Conservation (phyloP, 2,329 filamentous ascomycete genomes). For the Fusarium buharicum region DNA sequence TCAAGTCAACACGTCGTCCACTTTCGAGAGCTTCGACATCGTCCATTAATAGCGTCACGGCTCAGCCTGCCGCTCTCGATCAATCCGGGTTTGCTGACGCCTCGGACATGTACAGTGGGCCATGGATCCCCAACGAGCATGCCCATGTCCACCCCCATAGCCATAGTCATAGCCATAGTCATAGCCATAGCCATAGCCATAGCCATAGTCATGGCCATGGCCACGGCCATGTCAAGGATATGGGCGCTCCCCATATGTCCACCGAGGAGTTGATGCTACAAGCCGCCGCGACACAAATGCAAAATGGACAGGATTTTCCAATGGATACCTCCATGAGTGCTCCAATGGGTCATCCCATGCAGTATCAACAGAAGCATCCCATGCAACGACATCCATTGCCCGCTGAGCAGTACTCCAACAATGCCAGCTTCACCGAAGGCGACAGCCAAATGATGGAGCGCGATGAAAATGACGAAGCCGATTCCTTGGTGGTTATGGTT, state of each 20-base stretch:
- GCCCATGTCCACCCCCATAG: constrained; percentile 36
- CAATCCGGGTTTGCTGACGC: constrained; percentile 57
- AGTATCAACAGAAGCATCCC: constrained; percentile 55
- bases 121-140: constrained; percentile 60
- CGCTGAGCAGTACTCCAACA: constrained; percentile 62
- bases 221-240: constrained; percentile 57
- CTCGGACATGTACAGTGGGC: constrained; percentile 58
- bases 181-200: too few species aligned
- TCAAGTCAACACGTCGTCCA: constrained; percentile 61
- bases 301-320: constrained; percentile 61
- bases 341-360: constrained; percentile 55
- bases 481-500: constrained; percentile 59
- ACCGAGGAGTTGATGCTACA: constrained; percentile 70
- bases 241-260: constrained; percentile 60
- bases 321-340: constrained; percentile 61
- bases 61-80: constrained; percentile 62
- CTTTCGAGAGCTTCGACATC: constrained; percentile 67
- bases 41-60: constrained; percentile 65
- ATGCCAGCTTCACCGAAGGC: constrained; percentile 65
- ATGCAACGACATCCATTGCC: constrained; percentile 63
- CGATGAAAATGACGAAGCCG: constrained; percentile 67
- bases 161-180: constrained; percentile 27
- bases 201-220: constrained; percentile 44
- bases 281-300: constrained; percentile 64
- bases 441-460: constrained; percentile 70